Evolutionary conservation across 1,284 basidiomycete genomes (phyloP).

Genomic region (Blastosporella zonata): DNA sequence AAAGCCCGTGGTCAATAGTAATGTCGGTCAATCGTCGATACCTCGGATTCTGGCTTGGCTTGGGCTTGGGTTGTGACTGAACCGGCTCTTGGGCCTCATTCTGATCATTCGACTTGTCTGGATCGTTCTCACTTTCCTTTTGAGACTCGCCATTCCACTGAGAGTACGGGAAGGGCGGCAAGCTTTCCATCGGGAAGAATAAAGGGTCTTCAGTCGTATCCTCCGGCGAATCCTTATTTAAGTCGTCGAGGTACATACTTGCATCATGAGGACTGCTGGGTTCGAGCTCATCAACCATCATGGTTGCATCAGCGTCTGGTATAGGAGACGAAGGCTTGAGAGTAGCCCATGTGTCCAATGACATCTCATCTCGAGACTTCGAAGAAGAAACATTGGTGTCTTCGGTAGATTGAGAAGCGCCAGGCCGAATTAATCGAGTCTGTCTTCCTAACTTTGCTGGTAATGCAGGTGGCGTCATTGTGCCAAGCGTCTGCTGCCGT

Average conservation of each 20-base stretch:
- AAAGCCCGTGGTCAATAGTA: constrained; percentile 40
- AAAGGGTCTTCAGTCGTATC: constrained; percentile 27
- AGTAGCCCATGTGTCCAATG: constrained; percentile 26
- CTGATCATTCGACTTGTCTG: constrained; percentile 38
- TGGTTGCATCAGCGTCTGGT: constrained; percentile 23
- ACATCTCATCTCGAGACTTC: constrained; percentile 11
- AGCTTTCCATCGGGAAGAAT: constrained; percentile 43
- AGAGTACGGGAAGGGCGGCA: constrained; percentile 44
- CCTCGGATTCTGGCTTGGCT: constrained; percentile 21
- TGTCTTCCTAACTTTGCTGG: constrained; percentile 9
- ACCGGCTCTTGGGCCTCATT: constrained; percentile 26
- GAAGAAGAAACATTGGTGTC: constrained; percentile 2
- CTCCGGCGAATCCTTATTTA: constrained; percentile 10
- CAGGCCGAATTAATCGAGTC: constrained; percentile 11
- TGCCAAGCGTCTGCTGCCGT: constrained; percentile 12
- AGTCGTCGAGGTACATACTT: constrained; percentile 8
- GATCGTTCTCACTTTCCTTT: constrained; percentile 6
- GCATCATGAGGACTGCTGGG: constrained; percentile 23
- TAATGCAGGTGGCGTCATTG: constrained; percentile 10
- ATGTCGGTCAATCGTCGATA: constrained; percentile 55
- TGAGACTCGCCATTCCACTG: constrained; percentile 30
- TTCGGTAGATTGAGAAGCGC: not conserved
- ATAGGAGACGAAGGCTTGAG: constrained; percentile 24
- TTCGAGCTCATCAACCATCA: constrained; percentile 31
- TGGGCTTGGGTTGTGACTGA: constrained; percentile 21